A percentile compares a stretch with the other conserved stretches of the same genome.
Evolutionary conservation across 2,329 filamentous ascomycete species (phyloP).

Genomic region (Penicillium aurantiogriseum): DNA sequence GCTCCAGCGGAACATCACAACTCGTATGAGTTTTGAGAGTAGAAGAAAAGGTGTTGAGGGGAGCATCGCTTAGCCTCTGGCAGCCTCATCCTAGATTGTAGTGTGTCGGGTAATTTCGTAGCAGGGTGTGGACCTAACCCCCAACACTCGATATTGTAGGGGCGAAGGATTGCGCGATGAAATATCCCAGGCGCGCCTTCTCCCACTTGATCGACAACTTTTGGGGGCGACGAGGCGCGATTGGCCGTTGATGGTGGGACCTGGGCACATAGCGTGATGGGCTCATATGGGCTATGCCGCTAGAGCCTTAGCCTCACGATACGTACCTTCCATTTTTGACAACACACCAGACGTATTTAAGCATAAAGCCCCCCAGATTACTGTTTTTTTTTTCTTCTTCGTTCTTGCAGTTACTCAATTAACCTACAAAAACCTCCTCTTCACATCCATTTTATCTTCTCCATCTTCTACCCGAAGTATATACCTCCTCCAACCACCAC

Average conservation of each 20-base stretch:
- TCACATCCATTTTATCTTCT: neutral
- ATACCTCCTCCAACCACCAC: neutral
- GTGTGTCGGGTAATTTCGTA: neutral
- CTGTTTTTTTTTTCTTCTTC: neutral
- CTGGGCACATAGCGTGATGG: conserved; percentile 1
- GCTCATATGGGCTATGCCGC: neutral
- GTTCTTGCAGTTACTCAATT: neutral
- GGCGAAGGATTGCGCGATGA: neutral
- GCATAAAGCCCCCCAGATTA: neutral
- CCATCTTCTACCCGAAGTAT: neutral
- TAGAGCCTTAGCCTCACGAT: conserved; percentile 2
- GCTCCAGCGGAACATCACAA: too few relatives aligned
- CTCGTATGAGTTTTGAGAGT: too few relatives aligned
- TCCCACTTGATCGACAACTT: neutral
- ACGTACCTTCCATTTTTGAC: neutral
- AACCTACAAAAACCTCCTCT: neutral
- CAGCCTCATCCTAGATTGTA: neutral
- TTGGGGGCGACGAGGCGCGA: conserved; percentile 11
- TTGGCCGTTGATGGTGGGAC: conserved; percentile 9
- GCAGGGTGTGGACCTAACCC: neutral
- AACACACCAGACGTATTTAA: conserved; percentile 1
- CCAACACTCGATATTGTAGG: neutral
- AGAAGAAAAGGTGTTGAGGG: neutral
- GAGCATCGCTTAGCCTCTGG: neutral
- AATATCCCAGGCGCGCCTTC: neutral